These are phyloP conservation scores for Sphagnum tenellum DNA, from an alignment of 225 moss, liverwort and hornwort genomes.

Conservation along the genomic window DNA sequence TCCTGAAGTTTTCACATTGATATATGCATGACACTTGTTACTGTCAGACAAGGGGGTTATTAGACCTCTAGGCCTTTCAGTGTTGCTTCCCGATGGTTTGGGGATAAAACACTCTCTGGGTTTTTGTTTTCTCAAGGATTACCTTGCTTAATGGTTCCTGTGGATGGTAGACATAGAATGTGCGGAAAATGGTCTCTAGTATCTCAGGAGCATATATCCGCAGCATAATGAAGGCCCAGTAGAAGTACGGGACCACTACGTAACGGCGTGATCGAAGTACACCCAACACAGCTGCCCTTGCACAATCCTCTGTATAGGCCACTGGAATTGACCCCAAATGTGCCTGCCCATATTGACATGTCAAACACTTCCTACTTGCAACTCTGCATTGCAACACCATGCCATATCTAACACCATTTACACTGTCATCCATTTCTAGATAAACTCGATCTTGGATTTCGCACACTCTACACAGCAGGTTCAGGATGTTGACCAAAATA, in stretches of 20 bases:
- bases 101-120: constrained; percentile 21
- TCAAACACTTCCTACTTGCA: no score
- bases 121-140: constrained; percentile 8
- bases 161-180: constrained; percentile 10
- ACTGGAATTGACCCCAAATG: constrained; percentile 26
- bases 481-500: no score
- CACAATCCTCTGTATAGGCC: constrained; percentile 10
- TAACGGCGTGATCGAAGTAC: constrained; percentile 18
- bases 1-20: no score
- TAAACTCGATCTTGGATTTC: no score
- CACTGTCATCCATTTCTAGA: no score
- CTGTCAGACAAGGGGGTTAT: no score
- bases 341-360: constrained; percentile 4
- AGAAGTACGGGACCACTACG: constrained; percentile 25
- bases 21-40: no score
- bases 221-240: constrained; percentile 21
- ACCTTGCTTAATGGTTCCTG: constrained; percentile 15
- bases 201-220: constrained; percentile 30
- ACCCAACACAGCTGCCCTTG: constrained; percentile 21
- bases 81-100: constrained; percentile 10
- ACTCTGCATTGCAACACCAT: no score
- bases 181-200: constrained; percentile 12
- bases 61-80: no score
- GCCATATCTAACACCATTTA: no score
- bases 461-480: no score